phyloP scores from a whole-genome alignment of 2,329 filamentous ascomycete genomes.

The Botrytis byssoidea region DNA sequence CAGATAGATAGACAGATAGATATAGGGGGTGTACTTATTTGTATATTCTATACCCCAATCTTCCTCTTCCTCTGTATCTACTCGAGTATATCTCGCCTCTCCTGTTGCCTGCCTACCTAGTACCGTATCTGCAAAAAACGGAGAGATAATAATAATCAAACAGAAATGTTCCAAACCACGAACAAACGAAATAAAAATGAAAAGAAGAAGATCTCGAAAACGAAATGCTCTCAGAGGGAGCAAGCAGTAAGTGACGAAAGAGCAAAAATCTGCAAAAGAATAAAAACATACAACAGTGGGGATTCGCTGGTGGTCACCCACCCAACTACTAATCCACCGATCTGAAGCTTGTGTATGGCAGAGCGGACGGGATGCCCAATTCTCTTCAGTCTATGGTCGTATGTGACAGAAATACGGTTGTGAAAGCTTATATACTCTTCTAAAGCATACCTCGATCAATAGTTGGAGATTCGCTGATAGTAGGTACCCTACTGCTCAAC shows the following conservation, averaged over 20 bases:
- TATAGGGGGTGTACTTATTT: not conserved
- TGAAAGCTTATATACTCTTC: not conserved
- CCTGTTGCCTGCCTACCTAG: no score
- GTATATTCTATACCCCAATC: not conserved
- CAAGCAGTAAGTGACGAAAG: not conserved
- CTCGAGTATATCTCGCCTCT: not conserved
- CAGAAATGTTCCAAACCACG: not conserved
- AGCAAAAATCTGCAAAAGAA: not conserved
- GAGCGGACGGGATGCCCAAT: not conserved
- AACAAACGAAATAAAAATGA: not conserved
- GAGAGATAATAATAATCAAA: not conserved
- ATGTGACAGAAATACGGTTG: accelerated
- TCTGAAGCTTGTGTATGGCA: not conserved
- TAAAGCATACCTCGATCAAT: not conserved
- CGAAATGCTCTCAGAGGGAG: not conserved
- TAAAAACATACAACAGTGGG: no score
- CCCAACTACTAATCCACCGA: not conserved
- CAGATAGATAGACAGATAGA: no score
- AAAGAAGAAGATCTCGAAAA: not conserved
- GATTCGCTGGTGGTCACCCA: not conserved
- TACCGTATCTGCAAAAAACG: not conserved
- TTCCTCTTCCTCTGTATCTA: not conserved
- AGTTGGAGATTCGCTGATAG: not conserved
- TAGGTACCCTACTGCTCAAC: not conserved
- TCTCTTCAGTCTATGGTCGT: conserved; percentile 1